These are phyloP conservation scores for Coemansia biformis DNA, from an alignment of 192 early-diverging fungal genomes.

Conservation along the genomic window DNA sequence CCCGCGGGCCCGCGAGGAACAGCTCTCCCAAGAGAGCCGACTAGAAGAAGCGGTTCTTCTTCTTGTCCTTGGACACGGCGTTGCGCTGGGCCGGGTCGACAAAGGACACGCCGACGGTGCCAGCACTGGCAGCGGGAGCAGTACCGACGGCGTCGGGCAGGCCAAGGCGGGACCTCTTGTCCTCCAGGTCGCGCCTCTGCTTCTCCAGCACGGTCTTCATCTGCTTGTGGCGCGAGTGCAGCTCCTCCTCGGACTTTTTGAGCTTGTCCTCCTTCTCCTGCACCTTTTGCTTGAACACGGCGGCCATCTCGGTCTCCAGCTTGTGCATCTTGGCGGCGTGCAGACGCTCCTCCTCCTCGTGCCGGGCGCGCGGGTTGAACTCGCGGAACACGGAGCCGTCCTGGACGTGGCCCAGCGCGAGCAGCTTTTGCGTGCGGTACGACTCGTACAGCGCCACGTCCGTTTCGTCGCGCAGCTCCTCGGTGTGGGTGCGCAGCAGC, in stretches of 20 bases:
- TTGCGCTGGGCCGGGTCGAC: constrained; percentile 11
- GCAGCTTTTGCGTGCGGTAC: constrained; percentile 90
- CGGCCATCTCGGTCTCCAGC: constrained; percentile 98
- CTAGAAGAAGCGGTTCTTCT: constrained; percentile 49
- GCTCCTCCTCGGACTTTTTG: constrained; percentile 91
- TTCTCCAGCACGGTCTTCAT: constrained; percentile 96
- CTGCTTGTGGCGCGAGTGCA: constrained; percentile 91
- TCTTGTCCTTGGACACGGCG: constrained; percentile 30
- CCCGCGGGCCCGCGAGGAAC: too few species aligned
- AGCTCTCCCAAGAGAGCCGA: too few species aligned
- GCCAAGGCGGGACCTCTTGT: constrained; percentile 78
- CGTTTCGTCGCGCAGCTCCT: constrained; percentile 91
- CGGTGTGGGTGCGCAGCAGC: constrained; percentile 85
- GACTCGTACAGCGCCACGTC: constrained; percentile 83
- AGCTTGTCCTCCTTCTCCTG: constrained; percentile 97
- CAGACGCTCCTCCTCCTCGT: constrained; percentile 84
- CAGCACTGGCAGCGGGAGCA: background rate
- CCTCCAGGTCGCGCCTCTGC: constrained; percentile 88
- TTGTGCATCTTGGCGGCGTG: constrained; percentile 92
- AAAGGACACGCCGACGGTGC: background rate
- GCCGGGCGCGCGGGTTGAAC: constrained; percentile 66
- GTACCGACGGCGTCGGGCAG: constrained; percentile 3
- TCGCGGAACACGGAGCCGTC: constrained; percentile 71
- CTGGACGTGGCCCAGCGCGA: constrained; percentile 75
- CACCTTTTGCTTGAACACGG: constrained; percentile 96